A percentile compares a stretch with the other conserved stretches of the same genome.
Evolutionary conservation across 768 basidiomycete species (phyloP).

Genomic region (Panellus pusillus): DNA sequence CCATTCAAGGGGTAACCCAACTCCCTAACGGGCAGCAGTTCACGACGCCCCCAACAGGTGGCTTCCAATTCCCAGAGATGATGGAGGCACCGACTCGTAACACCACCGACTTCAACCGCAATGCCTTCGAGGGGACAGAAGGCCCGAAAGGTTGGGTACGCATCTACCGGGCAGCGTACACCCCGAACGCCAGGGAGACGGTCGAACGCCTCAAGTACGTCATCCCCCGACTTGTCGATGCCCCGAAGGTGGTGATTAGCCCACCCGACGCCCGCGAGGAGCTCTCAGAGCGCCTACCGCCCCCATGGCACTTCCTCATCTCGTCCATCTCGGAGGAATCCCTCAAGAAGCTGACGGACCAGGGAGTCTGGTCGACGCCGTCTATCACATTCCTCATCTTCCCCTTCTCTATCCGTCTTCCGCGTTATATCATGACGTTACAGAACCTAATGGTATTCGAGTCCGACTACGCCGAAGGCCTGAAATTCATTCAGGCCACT

Average conservation of each 20-base stretch:
- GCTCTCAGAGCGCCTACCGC: conserved; percentile 3
- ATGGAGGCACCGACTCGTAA: background rate
- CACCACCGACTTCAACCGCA: background rate
- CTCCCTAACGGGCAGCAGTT: conserved; percentile 1
- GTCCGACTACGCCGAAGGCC: background rate
- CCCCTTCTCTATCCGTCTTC: background rate
- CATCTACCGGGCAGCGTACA: background rate
- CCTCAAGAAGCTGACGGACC: too few relatives aligned
- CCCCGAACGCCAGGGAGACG: background rate
- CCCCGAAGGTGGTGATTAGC: background rate
- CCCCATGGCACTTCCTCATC: conserved; percentile 16
- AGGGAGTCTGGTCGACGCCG: conserved; percentile 1
- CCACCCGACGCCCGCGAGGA: background rate
- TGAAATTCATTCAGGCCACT: background rate
- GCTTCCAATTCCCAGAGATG: background rate
- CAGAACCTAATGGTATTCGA: background rate
- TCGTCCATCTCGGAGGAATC: too few relatives aligned
- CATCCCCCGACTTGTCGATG: background rate
- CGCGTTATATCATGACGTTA: conserved; percentile 1
- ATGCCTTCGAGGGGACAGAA: background rate
- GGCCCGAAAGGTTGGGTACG: background rate
- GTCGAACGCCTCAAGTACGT: background rate
- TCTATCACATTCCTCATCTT: conserved; percentile 1
- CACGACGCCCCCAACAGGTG: background rate
- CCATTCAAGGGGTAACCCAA: background rate